Percentiles rank a stretch among this genome's conserved stretches.
These are phyloP conservation scores for Amanita jacksonii DNA, from an alignment of 768 basidiomycete genomes.

Conservation along the genomic window DNA sequence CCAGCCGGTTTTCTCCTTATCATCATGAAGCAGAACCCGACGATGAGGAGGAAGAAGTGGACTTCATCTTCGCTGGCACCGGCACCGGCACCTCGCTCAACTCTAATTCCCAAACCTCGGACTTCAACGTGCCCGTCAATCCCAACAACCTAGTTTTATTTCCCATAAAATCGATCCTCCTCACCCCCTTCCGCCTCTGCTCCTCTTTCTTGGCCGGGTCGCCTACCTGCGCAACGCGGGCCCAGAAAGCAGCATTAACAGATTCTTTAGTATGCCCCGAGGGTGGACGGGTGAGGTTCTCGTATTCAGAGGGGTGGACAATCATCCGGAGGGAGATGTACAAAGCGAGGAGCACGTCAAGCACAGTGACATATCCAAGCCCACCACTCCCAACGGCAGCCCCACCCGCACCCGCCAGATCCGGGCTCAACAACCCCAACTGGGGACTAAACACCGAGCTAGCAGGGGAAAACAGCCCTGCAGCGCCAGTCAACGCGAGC, in stretches of 20 bases:
- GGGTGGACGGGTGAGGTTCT: slow-evolving; percentile 12
- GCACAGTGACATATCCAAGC: slow-evolving; percentile 28
- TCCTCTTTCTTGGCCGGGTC: slow-evolving; percentile 26
- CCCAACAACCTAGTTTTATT: slow-evolving; percentile 39
- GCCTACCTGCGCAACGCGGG: slow-evolving; percentile 26
- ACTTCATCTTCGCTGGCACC: too few relatives aligned
- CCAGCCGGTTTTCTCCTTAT: too few relatives aligned
- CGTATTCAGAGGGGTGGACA: slow-evolving; percentile 36
- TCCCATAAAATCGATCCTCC: slow-evolving; percentile 46
- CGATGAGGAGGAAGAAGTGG: too few relatives aligned
- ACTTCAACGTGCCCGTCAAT: slow-evolving; percentile 32
- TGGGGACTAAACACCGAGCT: background rate
- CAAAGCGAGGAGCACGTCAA: slow-evolving; percentile 39
- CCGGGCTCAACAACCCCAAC: slow-evolving; percentile 14
- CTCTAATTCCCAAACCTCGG: slow-evolving; percentile 34
- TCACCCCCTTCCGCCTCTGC: slow-evolving; percentile 35
- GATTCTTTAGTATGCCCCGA: slow-evolving; percentile 22
- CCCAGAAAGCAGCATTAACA: slow-evolving; percentile 33
- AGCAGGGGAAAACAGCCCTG: background rate
- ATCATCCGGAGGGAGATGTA: slow-evolving; percentile 38
- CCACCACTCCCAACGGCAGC: background rate
- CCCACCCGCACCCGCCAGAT: background rate
- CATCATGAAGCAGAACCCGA: too few relatives aligned
- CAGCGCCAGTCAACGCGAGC: too few relatives aligned
- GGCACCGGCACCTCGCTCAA: background rate